Evolutionary conservation across 2,329 filamentous ascomycete species (phyloP), one percentile per base, ranked within the genome.

Genomic region (Nakataea oryzae): DNA sequence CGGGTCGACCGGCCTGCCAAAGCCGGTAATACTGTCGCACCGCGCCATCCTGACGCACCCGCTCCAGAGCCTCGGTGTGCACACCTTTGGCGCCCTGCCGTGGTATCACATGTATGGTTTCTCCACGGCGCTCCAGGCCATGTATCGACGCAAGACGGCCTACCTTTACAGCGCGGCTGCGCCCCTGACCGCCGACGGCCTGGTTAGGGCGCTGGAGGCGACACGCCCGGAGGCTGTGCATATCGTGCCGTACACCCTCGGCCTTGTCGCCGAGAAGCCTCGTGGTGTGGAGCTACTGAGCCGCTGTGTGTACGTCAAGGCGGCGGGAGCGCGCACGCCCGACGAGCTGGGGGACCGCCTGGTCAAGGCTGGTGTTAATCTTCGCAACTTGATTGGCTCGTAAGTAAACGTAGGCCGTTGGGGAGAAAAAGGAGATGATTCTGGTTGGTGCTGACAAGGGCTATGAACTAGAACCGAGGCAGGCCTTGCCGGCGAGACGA

Each of bases 231-330:
- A 85, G 59, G 76, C 81, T 54, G 76, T 85, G 60, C 79, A 83
- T 64, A 77, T 74, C 28, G 84, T 86, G 2, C 84, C 84, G 0
- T 86, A 86, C 63, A 77, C 80, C 0, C 68, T 86, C 54, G 84
- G 85, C 65, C 71, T 86, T 1, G 73, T 86, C 0, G 77, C 79
- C 0, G 84, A 86, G 67, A 78, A 78, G 0, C 71, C 78, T 1
- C 76, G 78, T 13, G 84, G 83, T 0, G 74, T 83, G 8, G 69
- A 75, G 4, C 70, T 70, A 13, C 69, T 84, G 50, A 71, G 71
- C 12, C 72, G 69, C 17, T 72, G 77, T 29, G 75, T 78, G 59
- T 68, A 79, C 3, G 80, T 84, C 28, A 73, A 79, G 64, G 81
- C 77, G 57, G 80, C 76, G 13, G 81, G 81, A 1, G 81, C 79